A percentile compares a stretch with the other conserved stretches of the same genome.
These are phyloP conservation scores for Abeoforma whisleri DNA, from an alignment of 78 protist genomes.

Conservation along the genomic window DNA sequence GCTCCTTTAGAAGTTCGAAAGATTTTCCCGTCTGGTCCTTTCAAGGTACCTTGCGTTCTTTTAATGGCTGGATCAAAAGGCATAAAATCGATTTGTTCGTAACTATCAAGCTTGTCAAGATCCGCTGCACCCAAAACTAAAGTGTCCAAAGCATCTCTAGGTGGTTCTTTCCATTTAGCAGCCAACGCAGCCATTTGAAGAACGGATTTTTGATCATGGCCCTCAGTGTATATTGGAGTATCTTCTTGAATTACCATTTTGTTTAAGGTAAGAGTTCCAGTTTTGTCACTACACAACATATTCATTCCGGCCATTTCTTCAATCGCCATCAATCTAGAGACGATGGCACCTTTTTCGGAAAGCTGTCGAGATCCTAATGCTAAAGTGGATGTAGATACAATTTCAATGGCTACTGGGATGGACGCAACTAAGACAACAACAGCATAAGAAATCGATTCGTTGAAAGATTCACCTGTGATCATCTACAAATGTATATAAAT, in stretches of 20 bases:
- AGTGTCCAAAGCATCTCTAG: slow-evolving; percentile 63
- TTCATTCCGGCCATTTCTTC: slow-evolving; percentile 46
- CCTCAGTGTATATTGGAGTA: background rate
- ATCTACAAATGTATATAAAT: too few relatives aligned
- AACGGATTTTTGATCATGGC: slow-evolving; percentile 35
- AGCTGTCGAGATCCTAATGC: slow-evolving; percentile 71
- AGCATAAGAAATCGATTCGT: slow-evolving; percentile 44
- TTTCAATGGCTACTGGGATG: slow-evolving; percentile 69
- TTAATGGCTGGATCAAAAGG: slow-evolving; percentile 72
- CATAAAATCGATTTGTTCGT: slow-evolving; percentile 14
- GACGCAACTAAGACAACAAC: slow-evolving; percentile 52
- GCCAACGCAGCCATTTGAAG: slow-evolving; percentile 43
- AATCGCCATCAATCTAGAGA: slow-evolving; percentile 64
- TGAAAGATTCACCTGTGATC: background rate
- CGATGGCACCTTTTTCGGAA: slow-evolving; percentile 67
- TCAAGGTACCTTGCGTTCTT: slow-evolving; percentile 35
- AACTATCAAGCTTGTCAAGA: background rate
- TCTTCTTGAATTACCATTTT: slow-evolving; percentile 66
- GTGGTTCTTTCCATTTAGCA: slow-evolving; percentile 42
- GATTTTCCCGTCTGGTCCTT: slow-evolving; percentile 46
- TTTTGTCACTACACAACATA: slow-evolving; percentile 73
- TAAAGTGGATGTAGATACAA: slow-evolving; percentile 66
- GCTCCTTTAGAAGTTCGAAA: slow-evolving; percentile 63
- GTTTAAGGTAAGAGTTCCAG: slow-evolving; percentile 89
- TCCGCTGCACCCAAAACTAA: slow-evolving; percentile 38